Conservation (phyloP, 257 asterid genomes). For the Solanum neorickii region DNA sequence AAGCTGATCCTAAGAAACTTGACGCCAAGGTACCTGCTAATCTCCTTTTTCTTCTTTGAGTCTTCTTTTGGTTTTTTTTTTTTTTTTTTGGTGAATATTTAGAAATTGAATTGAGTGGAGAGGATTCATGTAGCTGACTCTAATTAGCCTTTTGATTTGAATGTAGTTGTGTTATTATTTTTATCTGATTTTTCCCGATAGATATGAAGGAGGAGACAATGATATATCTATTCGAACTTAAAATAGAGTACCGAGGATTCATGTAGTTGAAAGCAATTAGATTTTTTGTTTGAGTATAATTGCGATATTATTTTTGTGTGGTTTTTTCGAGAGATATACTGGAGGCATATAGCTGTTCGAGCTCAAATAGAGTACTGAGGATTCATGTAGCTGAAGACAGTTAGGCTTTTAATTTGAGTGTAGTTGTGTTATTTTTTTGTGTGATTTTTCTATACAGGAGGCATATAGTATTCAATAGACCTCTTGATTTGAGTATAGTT, state of each 20-base stretch:
- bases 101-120: not conserved
- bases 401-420: not conserved
- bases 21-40: slow-evolving; percentile 50
- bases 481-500: not conserved
- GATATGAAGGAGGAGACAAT: not conserved
- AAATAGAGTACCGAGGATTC: not conserved
- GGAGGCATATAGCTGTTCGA: not conserved
- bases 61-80: not conserved
- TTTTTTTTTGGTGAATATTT: not conserved
- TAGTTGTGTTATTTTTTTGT: not conserved
- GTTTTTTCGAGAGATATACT: not conserved
- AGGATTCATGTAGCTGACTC: not conserved
- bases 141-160: not conserved
- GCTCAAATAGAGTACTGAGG: not conserved
- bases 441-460: not conserved
- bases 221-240: no score
- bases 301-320: not conserved
- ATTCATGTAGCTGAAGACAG: not conserved
- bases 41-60: not conserved
- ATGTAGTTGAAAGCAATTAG: not conserved
- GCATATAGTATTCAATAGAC: no score
- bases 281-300: not conserved
- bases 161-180: not conserved
- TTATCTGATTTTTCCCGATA: not conserved
- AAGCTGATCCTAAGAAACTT: slow-evolving; percentile 47